Evolutionary conservation across 371 early-diverging fungal species (phyloP).

Genomic region (Rhizopus sp.): DNA sequence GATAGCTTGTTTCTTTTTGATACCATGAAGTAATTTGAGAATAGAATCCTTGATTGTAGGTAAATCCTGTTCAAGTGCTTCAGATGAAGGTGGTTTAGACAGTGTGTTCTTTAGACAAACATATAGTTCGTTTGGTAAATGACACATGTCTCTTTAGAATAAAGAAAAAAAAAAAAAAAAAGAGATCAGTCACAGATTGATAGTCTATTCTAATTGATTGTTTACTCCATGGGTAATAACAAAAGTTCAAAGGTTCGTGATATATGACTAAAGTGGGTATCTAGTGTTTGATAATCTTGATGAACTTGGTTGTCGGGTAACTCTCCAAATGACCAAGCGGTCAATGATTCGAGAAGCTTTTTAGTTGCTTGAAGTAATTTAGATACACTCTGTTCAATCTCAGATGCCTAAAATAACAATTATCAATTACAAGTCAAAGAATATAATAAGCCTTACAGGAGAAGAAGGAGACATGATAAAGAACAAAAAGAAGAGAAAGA

Average conservation of each 20-base stretch:
- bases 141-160: slow-evolving; percentile 44
- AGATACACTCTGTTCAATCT: slow-evolving; percentile 57
- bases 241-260: slow-evolving; percentile 48
- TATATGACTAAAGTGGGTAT: slow-evolving; percentile 48
- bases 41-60: slow-evolving; percentile 59
- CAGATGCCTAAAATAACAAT: slow-evolving; percentile 33
- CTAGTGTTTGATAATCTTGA: slow-evolving; percentile 48
- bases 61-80: slow-evolving; percentile 52
- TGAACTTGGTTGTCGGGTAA: slow-evolving; percentile 47
- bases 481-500: no score
- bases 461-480: neutral
- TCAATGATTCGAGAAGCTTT: slow-evolving; percentile 55
- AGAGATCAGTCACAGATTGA: neutral
- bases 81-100: slow-evolving; percentile 50
- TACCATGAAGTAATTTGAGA: slow-evolving; percentile 51
- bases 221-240: slow-evolving; percentile 53
- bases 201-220: neutral
- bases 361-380: slow-evolving; percentile 56
- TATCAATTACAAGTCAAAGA: no score
- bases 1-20: slow-evolving; percentile 55
- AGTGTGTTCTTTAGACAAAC: slow-evolving; percentile 47
- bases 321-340: slow-evolving; percentile 53
- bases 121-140: slow-evolving; percentile 54
- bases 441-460: neutral
- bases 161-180: neutral